Conservation (phyloP, 1,284 basidiomycete species). For the Cryptococcus depauperatus region DNA sequence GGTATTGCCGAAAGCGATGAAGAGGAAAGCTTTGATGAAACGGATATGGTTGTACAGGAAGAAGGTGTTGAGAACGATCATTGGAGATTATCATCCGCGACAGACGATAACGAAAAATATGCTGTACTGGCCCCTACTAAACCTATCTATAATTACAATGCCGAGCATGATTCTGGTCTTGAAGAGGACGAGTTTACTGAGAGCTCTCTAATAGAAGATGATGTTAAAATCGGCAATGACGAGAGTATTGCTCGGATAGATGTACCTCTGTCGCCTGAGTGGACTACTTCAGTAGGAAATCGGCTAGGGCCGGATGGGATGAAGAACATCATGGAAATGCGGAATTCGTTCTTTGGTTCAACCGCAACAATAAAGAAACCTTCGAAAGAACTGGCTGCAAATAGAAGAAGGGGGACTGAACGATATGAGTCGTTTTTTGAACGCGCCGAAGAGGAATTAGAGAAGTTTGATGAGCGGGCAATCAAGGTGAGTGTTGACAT, state of each 20-base stretch:
- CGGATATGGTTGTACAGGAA: conserved; percentile 2
- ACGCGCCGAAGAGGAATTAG: conserved; percentile 67
- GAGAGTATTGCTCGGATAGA: conserved; percentile 4
- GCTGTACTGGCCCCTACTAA: conserved; percentile 37
- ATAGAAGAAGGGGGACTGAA: conserved; percentile 10
- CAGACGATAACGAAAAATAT: conserved; percentile 23
- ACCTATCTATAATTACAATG: conserved; percentile 25
- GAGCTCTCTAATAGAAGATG: conserved; percentile 33
- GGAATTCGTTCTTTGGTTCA: conserved; percentile 64
- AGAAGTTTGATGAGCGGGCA: conserved; percentile 56
- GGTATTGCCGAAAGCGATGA: conserved; percentile 42
- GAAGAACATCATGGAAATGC: conserved; percentile 84
- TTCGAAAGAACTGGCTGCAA: neutral
- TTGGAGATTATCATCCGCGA: conserved; percentile 7
- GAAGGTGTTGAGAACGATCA: conserved; percentile 2
- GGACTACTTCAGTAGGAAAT: conserved; percentile 23
- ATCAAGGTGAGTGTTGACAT: conserved; percentile 57
- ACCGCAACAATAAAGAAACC: neutral
- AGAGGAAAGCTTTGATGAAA: conserved; percentile 30
- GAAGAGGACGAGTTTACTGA: conserved; percentile 17
- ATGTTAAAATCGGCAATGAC: conserved; percentile 15
- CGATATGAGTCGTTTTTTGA: conserved; percentile 43
- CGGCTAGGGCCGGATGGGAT: conserved; percentile 59
- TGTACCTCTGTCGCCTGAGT: conserved; percentile 5
- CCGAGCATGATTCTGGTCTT: conserved; percentile 23